phyloP scores from a whole-genome alignment of 139 green algal genomes.

The Tetradesmus obliquus region DNA sequence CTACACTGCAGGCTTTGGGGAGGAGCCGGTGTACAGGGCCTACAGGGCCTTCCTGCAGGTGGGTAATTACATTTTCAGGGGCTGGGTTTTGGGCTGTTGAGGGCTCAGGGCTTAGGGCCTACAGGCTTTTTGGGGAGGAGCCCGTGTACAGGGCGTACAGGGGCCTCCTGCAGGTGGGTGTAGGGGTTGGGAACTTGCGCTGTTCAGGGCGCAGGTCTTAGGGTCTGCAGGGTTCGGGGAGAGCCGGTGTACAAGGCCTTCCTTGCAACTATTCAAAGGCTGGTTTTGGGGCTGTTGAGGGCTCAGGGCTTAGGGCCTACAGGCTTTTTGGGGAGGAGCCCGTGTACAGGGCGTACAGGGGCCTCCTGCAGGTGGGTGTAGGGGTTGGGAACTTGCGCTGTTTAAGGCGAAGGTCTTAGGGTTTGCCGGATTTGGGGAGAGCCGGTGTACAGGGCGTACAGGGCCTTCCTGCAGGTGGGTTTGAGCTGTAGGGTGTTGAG shows the following conservation, averaged over 20 bases:
- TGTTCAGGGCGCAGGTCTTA: too few relatives aligned
- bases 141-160: too few relatives aligned
- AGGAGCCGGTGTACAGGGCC: background rate
- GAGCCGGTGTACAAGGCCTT: background rate
- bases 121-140: too few relatives aligned
- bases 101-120: background rate
- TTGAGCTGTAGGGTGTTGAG: background rate
- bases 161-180: too few relatives aligned
- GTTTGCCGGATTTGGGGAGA: background rate
- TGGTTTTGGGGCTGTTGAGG: background rate
- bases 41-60: conserved; percentile 3
- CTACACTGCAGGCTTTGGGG: background rate
- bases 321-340: too few relatives aligned
- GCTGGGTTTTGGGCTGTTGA: background rate
- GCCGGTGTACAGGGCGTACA: background rate
- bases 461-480: background rate
- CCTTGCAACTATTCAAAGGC: background rate
- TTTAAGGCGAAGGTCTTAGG: too few relatives aligned
- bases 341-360: too few relatives aligned
- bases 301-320: background rate
- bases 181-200: too few relatives aligned
- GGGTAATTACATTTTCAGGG: background rate
- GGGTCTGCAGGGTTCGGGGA: background rate
- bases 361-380: too few relatives aligned
- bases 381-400: too few relatives aligned